Evolutionary conservation across 208 protist genomes (phyloP).

Genomic region (Crithidia bombi): DNA sequence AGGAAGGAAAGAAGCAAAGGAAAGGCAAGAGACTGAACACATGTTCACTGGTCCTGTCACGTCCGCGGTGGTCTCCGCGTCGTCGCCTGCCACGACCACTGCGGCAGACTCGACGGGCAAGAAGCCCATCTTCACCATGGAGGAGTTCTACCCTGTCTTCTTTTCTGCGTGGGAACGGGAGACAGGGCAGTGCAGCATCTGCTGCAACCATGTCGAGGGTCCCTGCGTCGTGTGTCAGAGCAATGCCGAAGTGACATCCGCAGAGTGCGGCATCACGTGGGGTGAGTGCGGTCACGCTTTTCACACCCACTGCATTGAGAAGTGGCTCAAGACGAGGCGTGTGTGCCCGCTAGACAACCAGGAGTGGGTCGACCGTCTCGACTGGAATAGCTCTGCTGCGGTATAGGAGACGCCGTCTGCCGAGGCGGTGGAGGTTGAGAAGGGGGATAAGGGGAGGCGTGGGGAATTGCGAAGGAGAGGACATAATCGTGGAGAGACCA

Average conservation of each 20-base stretch:
- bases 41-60: no score
- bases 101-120: no score
- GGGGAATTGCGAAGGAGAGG: no score
- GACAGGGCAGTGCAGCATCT: constrained; percentile 98
- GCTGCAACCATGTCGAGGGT: constrained; percentile 98
- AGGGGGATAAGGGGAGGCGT: no score
- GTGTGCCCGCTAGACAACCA: constrained; percentile 97
- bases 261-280: constrained; percentile 96
- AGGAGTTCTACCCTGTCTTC: constrained; percentile 97
- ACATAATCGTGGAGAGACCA: background rate
- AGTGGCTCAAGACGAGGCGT: constrained; percentile 97
- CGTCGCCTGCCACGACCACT: no score
- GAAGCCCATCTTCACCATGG: constrained; percentile 59
- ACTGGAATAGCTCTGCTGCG: constrained; percentile 43
- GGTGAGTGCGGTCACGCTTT: constrained; percentile 98
- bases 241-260: constrained; percentile 46
- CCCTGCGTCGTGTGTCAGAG: constrained; percentile 97
- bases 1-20: background rate
- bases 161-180: constrained; percentile 95
- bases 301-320: constrained; percentile 98
- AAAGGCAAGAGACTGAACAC: background rate
- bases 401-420: background rate
- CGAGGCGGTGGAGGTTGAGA: no score
- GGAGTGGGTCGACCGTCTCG: constrained; percentile 92
- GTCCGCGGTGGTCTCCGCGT: no score